Base-by-base conservation (phyloP, 129 eudicot species). In the Erigeron canadensis region DNA sequence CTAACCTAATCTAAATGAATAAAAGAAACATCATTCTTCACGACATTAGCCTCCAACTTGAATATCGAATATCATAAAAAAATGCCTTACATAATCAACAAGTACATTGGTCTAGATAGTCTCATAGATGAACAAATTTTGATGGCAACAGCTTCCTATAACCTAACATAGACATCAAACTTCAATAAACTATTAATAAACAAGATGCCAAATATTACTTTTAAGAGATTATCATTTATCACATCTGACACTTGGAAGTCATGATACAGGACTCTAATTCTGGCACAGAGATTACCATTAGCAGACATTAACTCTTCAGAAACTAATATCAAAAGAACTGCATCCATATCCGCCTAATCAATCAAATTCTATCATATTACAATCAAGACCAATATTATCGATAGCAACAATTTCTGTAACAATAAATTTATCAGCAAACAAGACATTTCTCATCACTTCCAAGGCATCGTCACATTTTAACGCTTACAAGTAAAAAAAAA, bases 1-100 rank as follows among this genome's bases (percentile, higher is more conserved):
- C 70, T 10, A 73, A 73, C 23, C 11, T 6, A 53, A 8, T 43
- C 37, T 17, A 53, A 63, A 53, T 8, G 5, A 38, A 60, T n/a
- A n/a, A 12, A 10, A 74, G 63, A 19, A 48, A 44, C 9, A 4
- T 54, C 72, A 77, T 57, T 70, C 59, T 6, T 62, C 60, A 70
- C 8, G 63, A 38, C 67, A 13, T 34, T 28, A 63, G 38, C 37
- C 43, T 63, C 50, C 77, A 71, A 22, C 54, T 42, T 42, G 60
- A 43, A 65, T 12, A n/a, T 5, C 34, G 43, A 23, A 11, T 10
- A 23, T 38, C n/a, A 54, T n/a, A 46, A 62, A 8, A 37, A 62
- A 21, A 53, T 63, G 65, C 51, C 40, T 63, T 43, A 43, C 47
- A 53, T 44, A 54, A 12, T 63, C 68, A 43, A 42, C 41, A 53